A percentile compares a stretch with the other conserved stretches of the same genome.
phyloP scores from a whole-genome alignment of 768 basidiomycete species.

The Clavaria fumosa region DNA sequence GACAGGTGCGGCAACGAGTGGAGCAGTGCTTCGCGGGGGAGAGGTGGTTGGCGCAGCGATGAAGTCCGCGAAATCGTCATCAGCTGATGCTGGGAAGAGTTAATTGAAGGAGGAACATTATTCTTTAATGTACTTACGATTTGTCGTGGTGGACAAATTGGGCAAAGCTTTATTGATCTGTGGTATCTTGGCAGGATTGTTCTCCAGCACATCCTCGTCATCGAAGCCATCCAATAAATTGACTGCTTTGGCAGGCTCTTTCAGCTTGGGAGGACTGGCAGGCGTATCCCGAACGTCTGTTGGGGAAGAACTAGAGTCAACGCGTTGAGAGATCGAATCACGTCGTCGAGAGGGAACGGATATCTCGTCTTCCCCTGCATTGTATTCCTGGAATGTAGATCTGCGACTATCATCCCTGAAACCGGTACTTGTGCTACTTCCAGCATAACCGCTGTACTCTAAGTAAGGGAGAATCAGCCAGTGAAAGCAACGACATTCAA shows the following conservation, averaged over 20 bases:
- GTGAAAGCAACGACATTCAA: constrained; percentile 8
- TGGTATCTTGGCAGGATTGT: constrained; percentile 20
- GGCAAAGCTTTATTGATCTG: constrained; percentile 47
- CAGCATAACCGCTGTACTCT: constrained; percentile 22
- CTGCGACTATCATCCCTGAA: constrained; percentile 46
- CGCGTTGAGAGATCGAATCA: constrained; percentile 25
- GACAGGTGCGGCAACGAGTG: constrained; percentile 20
- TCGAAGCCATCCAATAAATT: constrained; percentile 69
- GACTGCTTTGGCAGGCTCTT: constrained; percentile 31
- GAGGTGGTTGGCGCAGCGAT: constrained; percentile 47
- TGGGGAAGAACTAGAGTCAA: constrained; percentile 20
- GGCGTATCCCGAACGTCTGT: constrained; percentile 10
- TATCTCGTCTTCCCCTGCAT: constrained; percentile 84
- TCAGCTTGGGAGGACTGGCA: constrained; percentile 22
- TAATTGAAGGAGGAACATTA: not conserved
- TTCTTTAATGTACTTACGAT: too few species aligned
- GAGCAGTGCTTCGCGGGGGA: too few species aligned
- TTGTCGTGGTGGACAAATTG: constrained; percentile 21
- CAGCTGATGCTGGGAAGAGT: constrained; percentile 17
- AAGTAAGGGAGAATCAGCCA: constrained; percentile 9
- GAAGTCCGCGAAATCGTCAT: constrained; percentile 82
- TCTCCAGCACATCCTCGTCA: constrained; percentile 44
- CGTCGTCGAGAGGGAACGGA: constrained; percentile 17
- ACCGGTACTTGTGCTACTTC: constrained; percentile 23
- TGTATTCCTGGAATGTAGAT: constrained; percentile 80